Conservation (phyloP, 2,329 filamentous ascomycete genomes). For the Rutstroemia sydowiana region DNA sequence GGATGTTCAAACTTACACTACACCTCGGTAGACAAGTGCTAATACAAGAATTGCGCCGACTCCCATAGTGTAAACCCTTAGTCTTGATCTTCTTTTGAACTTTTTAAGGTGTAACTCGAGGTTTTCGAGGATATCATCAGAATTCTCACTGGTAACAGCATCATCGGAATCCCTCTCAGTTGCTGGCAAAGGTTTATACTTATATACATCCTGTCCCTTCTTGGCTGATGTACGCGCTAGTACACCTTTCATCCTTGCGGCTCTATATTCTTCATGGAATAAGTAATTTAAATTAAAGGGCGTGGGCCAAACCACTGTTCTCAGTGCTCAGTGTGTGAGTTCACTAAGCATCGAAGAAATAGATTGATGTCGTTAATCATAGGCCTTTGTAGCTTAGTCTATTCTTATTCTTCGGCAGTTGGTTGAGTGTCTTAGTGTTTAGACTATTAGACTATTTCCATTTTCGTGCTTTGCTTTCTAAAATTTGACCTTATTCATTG, state of each 20-base stretch:
- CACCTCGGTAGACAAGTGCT: slow-evolving; percentile 20
- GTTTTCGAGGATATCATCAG: slow-evolving; percentile 8
- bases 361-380: neutral
- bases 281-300: neutral
- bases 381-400: neutral
- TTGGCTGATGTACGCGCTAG: slow-evolving; percentile 6
- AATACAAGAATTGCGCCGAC: slow-evolving; percentile 16
- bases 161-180: slow-evolving; percentile 7
- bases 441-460: too few relatives aligned
- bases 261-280: neutral
- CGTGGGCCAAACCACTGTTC: neutral
- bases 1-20: slow-evolving; percentile 15
- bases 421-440: too few relatives aligned
- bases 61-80: slow-evolving; percentile 12
- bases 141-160: slow-evolving; percentile 7
- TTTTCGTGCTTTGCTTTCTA: too few relatives aligned
- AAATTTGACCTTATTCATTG: too few relatives aligned
- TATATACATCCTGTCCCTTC: slow-evolving; percentile 10
- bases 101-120: slow-evolving; percentile 16
- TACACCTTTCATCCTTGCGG: slow-evolving; percentile 12
- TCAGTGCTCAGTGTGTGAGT: too few relatives aligned
- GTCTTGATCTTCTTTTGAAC: slow-evolving; percentile 17
- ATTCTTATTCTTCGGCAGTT: too few relatives aligned
- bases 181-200: slow-evolving; percentile 19
- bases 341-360: neutral